Percentiles rank a stretch among this genome's conserved stretches.
phyloP scores from a whole-genome alignment of 2,329 filamentous ascomycete genomes.

The Hypoxylon sp. region DNA sequence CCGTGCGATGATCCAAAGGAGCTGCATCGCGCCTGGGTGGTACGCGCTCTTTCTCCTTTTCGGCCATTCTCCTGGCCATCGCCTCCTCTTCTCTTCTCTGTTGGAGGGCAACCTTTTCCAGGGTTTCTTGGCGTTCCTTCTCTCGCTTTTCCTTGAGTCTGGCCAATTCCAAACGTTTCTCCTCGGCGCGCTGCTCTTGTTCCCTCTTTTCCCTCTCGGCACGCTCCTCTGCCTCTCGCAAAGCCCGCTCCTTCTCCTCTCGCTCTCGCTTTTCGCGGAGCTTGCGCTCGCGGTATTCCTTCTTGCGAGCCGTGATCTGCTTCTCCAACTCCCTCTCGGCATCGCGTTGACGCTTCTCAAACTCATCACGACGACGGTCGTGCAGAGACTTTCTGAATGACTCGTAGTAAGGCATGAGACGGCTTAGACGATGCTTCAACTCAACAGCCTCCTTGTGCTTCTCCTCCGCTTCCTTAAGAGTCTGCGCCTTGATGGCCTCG shows the following conservation, averaged over 20 bases:
- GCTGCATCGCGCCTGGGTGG: constrained; percentile 59
- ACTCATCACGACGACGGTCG: constrained; percentile 91
- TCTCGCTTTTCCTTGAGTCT: constrained; percentile 76
- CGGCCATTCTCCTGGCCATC: constrained; percentile 78
- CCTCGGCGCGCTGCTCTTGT: constrained; percentile 82
- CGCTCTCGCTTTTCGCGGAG: constrained; percentile 86
- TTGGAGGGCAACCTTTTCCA: constrained; percentile 78
- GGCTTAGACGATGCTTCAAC: constrained; percentile 90
- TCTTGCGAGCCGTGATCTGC: constrained; percentile 88
- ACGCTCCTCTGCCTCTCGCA: constrained; percentile 89
- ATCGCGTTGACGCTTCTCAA: constrained; percentile 91
- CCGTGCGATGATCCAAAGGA: constrained; percentile 60
- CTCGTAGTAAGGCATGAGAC: constrained; percentile 88
- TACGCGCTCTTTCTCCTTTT: constrained; percentile 67
- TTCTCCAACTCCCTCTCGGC: constrained; percentile 94
- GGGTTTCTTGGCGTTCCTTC: constrained; percentile 76
- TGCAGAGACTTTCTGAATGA: constrained; percentile 85
- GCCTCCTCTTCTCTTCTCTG: constrained; percentile 90
- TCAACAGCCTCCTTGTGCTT: constrained; percentile 95
- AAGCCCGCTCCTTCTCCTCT: constrained; percentile 84
- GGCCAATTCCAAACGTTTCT: constrained; percentile 79
- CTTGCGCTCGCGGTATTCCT: constrained; percentile 87
- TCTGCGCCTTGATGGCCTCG: constrained; percentile 82
- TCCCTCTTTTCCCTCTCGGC: constrained; percentile 87
- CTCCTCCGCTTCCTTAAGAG: constrained; percentile 81